These are phyloP conservation scores for Acephala macrosclerotiorum DNA, from an alignment of 2,329 filamentous ascomycete genomes.

Conservation along the genomic window DNA sequence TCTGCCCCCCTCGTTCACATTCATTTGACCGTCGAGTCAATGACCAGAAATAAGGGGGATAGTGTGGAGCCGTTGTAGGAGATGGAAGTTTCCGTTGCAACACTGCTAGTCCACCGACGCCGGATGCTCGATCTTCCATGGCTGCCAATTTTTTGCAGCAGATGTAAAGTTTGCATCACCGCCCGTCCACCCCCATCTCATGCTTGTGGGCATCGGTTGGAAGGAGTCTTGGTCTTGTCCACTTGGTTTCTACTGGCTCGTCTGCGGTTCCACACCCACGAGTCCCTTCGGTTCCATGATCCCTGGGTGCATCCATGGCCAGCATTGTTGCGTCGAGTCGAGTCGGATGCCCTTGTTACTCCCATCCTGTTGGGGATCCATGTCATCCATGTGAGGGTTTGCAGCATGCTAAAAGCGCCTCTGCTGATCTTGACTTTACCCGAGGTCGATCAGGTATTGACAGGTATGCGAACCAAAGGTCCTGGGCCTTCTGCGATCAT, in stretches of 20 bases:
- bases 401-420: constrained; percentile 42
- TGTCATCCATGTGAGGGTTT: constrained; percentile 28
- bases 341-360: constrained; percentile 36
- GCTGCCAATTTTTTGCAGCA: not conserved
- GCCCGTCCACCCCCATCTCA: not conserved
- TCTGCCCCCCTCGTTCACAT: not conserved
- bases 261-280: constrained; percentile 20
- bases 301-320: constrained; percentile 37
- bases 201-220: constrained; percentile 18
- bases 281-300: constrained; percentile 36
- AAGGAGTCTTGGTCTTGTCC: not conserved
- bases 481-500: constrained; percentile 5
- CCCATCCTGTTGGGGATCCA: constrained; percentile 31
- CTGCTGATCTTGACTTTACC: constrained; percentile 41
- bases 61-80: not conserved
- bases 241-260: constrained; percentile 2
- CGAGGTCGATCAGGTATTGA: constrained; percentile 43
- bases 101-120: not conserved
- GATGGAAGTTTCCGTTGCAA: constrained; percentile 5
- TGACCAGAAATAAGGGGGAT: not conserved
- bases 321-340: constrained; percentile 35
- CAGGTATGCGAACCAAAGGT: constrained; percentile 30
- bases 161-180: not conserved
- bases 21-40: not conserved
- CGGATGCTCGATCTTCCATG: constrained; percentile 8